Evolutionary conservation across 257 asterid species (phyloP).

Genomic region (Ilex asprella): DNA sequence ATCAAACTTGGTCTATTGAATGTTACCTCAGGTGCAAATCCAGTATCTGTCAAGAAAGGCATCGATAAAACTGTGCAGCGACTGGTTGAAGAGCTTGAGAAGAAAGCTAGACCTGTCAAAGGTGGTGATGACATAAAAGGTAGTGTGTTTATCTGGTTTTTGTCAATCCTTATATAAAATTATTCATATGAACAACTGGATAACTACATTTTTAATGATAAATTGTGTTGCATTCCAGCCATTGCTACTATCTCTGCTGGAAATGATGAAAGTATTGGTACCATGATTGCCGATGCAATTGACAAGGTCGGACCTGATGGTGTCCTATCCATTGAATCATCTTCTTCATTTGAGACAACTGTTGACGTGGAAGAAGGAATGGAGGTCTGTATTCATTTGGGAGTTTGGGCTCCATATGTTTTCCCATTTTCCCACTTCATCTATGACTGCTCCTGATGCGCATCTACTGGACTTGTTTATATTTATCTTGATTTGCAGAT

Average conservation of each 20-base stretch:
- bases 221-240: conserved; percentile 38
- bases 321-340: conserved; percentile 92
- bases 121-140: conserved; percentile 93
- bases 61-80: conserved; percentile 82
- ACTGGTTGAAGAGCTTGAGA: conserved; percentile 74
- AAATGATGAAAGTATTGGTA: conserved; percentile 77
- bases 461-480: not conserved
- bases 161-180: not conserved
- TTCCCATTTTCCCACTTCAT: too few species aligned
- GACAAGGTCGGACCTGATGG: conserved; percentile 99
- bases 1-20: conserved; percentile 86
- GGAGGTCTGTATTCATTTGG: conserved; percentile 55
- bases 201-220: conserved; percentile 1
- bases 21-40: conserved; percentile 97
- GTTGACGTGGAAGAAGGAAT: conserved; percentile 97
- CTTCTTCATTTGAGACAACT: conserved; percentile 92
- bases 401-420: too few species aligned
- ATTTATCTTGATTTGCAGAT: conserved; percentile 38
- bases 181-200: too few species aligned
- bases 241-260: conserved; percentile 92
- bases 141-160: conserved; percentile 14
- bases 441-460: too few species aligned
- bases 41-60: conserved; percentile 86
- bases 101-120: conserved; percentile 86
- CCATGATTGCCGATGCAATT: conserved; percentile 91